A percentile compares a stretch with the other conserved stretches of the same genome.
Evolutionary conservation across 768 basidiomycete species (phyloP).

Genomic region (Naganishia friedmannii): DNA sequence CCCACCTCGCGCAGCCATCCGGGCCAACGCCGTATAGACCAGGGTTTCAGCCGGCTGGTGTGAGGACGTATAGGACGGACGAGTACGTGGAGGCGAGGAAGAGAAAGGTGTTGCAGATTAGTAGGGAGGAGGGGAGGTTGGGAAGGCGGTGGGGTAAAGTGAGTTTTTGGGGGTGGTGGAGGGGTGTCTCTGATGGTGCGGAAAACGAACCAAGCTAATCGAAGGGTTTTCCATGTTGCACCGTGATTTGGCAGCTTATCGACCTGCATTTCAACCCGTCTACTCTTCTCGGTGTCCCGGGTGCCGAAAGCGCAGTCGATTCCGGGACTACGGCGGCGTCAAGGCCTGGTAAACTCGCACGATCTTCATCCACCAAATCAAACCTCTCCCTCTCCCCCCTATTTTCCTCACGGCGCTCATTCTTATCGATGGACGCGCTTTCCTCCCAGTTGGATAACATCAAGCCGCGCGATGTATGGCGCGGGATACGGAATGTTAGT

Average conservation of each 20-base stretch:
- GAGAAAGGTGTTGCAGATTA: conserved; percentile 55
- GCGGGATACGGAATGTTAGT: conserved; percentile 57
- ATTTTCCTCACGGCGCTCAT: conserved; percentile 14
- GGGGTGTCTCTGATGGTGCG: too few relatives aligned
- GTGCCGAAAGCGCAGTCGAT: not conserved
- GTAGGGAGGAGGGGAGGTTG: conserved; percentile 77
- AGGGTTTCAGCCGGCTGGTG: conserved; percentile 89
- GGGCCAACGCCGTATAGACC: conserved; percentile 63
- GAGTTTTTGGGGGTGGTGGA: conserved; percentile 49
- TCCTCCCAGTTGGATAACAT: conserved; percentile 57
- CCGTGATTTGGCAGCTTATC: conserved; percentile 49
- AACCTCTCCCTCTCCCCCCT: conserved; percentile 67
- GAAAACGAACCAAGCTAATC: too few relatives aligned
- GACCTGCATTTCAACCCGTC: conserved; percentile 56
- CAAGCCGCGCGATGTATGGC: conserved; percentile 69
- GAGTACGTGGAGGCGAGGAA: conserved; percentile 62
- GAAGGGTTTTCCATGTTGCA: too few relatives aligned
- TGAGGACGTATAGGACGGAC: conserved; percentile 74
- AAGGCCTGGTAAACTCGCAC: conserved; percentile 31
- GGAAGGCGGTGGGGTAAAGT: conserved; percentile 86
- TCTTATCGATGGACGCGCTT: conserved; percentile 11
- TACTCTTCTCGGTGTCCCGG: not conserved
- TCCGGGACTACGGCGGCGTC: not conserved
- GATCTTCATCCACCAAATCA: conserved; percentile 57
- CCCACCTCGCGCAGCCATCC: conserved; percentile 31